Conservation (phyloP, 306 rosid genomes). For the Nissolia schottii region DNA sequence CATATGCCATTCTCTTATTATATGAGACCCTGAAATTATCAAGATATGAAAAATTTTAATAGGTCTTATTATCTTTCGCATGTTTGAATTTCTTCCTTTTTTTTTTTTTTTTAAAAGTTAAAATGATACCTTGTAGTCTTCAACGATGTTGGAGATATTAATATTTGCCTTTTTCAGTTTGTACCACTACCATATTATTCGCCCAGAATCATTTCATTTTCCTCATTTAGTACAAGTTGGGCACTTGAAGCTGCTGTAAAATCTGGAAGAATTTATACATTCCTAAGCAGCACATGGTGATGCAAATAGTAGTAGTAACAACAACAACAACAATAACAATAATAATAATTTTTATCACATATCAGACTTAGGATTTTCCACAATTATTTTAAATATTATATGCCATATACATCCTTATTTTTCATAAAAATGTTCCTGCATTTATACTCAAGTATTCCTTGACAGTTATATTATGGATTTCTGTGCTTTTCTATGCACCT, state of each 20-base stretch:
- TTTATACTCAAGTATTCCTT: background rate
- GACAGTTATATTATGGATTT: background rate
- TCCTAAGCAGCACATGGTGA: constrained; percentile 5
- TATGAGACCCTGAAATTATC: background rate
- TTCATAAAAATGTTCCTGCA: background rate
- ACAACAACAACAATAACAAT: no score
- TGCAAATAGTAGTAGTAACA: background rate
- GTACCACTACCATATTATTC: background rate
- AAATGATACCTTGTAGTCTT: background rate
- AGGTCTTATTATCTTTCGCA: background rate
- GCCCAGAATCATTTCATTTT: background rate
- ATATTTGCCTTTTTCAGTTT: background rate
- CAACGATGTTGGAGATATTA: background rate
- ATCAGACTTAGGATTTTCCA: background rate
- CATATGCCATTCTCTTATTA: no score
- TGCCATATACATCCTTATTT: background rate
- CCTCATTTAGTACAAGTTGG: background rate
- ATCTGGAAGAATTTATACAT: background rate
- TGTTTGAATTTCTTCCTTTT: no score
- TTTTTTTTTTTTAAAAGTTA: background rate
- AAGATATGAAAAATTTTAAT: background rate
- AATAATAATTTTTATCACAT: background rate
- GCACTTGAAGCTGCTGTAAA: background rate
- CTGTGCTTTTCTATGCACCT: background rate
- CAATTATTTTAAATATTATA: background rate